A percentile compares a stretch with the other conserved stretches of the same genome.
Conservation (phyloP, 2,329 filamentous ascomycete species). For the Aspergillus bombycis region DNA sequence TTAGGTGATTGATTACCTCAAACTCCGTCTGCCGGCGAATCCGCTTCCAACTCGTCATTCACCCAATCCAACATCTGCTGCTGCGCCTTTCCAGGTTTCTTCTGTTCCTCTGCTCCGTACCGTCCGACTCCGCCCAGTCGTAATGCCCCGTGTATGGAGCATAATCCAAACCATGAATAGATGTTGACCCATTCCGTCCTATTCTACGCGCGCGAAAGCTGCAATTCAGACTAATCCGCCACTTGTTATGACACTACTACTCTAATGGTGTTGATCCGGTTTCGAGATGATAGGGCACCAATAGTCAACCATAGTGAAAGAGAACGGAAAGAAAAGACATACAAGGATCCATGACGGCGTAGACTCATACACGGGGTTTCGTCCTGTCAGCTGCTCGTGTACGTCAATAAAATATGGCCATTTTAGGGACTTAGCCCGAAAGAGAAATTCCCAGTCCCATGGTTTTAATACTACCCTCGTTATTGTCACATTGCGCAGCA, state of each 20-base stretch:
- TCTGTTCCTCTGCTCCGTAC: conserved; percentile 2
- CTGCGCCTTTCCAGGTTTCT: conserved; percentile 13
- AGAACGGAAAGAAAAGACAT: not conserved
- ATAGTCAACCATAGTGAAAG: not conserved
- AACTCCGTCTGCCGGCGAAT: conserved; percentile 3
- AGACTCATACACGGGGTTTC: conserved; percentile 2
- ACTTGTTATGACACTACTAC: conserved; percentile 4
- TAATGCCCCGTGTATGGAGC: conserved; percentile 9
- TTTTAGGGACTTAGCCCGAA: conserved; percentile 1
- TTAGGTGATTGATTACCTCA: conserved; percentile 9
- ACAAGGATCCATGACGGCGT: conserved; percentile 12
- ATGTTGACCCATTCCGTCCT: conserved; percentile 9
- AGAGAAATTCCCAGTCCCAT: not conserved
- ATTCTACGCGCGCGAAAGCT: conserved; percentile 3
- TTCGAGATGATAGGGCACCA: conserved; percentile 10
- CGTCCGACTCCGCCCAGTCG: conserved; percentile 14
- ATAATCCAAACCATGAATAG: conserved; percentile 13
- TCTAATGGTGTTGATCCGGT: conserved; percentile 10
- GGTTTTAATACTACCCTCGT: not conserved
- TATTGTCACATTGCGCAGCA: conserved; percentile 7
- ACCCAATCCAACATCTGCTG: conserved; percentile 8
- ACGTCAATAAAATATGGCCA: conserved; percentile 3
- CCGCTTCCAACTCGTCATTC: conserved; percentile 7
- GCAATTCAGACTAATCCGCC: conserved; percentile 9
- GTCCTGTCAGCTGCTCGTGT: conserved; percentile 10